Evolutionary conservation across 768 basidiomycete genomes (phyloP).

Genomic region (Leccinum broughii): DNA sequence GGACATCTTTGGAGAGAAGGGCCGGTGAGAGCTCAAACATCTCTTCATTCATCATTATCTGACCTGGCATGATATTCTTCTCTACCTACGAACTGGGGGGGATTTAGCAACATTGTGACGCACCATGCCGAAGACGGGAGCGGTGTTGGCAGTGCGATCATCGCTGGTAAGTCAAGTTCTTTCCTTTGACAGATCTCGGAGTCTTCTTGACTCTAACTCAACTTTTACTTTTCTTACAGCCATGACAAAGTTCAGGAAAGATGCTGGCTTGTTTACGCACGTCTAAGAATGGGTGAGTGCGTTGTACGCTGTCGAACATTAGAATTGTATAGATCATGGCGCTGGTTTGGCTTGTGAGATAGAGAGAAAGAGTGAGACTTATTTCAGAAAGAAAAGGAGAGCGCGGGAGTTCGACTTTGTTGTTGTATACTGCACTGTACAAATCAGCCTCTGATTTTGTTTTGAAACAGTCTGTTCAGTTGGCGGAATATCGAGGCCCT

Average conservation of each 20-base stretch:
- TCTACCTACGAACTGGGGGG: constrained; percentile 49
- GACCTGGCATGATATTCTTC: constrained; percentile 22
- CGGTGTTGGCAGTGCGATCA: constrained; percentile 95
- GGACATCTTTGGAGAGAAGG: constrained; percentile 97
- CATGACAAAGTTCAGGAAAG: constrained; percentile 86
- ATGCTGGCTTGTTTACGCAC: constrained; percentile 55
- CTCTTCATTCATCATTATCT: background rate
- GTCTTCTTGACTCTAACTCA: constrained; percentile 1
- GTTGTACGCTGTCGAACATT: background rate
- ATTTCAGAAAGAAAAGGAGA: constrained; percentile 4
- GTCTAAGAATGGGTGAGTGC: constrained; percentile 36
- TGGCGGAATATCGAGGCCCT: background rate
- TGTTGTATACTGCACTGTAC: constrained; percentile 19
- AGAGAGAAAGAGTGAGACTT: background rate
- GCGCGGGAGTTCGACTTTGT: background rate
- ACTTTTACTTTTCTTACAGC: constrained; percentile 43
- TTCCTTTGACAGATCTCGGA: background rate
- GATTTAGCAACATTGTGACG: constrained; percentile 43
- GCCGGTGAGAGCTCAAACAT: constrained; percentile 54
- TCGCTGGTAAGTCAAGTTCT: constrained; percentile 59
- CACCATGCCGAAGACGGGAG: constrained; percentile 54
- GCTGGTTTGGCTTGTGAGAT: background rate
- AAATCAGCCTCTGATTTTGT: background rate
- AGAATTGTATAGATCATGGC: background rate
- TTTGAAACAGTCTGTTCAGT: background rate